Percentiles rank a stretch among this genome's conserved stretches.
Evolutionary conservation across 108 stramenopile genomes (phyloP).

Genomic region (Cyclotella sp.): DNA sequence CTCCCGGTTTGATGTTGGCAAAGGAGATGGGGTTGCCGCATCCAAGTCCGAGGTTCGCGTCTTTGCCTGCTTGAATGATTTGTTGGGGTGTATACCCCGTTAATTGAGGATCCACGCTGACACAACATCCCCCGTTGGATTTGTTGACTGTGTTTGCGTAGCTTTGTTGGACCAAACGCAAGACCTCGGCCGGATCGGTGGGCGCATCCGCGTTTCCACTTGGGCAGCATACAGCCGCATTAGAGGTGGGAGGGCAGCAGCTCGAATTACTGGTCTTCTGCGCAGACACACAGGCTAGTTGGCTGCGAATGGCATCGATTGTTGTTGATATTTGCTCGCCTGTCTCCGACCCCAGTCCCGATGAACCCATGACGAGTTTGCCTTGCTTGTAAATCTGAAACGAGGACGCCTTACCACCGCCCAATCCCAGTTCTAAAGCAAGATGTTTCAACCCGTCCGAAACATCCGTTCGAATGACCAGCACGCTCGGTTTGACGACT

Average conservation of each 20-base stretch:
- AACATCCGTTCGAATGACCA: slow-evolving; percentile 33
- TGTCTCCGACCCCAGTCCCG: neutral
- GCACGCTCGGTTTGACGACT: slow-evolving; percentile 21
- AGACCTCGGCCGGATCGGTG: slow-evolving; percentile 16
- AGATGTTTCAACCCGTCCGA: slow-evolving; percentile 50
- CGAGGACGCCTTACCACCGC: slow-evolving; percentile 25
- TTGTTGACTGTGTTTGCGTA: slow-evolving; percentile 50
- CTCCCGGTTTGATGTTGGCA: slow-evolving; percentile 18
- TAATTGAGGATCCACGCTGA: slow-evolving; percentile 32
- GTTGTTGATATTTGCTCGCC: neutral
- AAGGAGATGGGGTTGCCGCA: slow-evolving; percentile 58
- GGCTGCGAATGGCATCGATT: slow-evolving; percentile 14
- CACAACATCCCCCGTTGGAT: slow-evolving; percentile 33
- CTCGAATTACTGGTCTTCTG: neutral
- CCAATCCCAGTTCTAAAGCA: slow-evolving; percentile 53
- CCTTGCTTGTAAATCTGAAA: slow-evolving; percentile 37
- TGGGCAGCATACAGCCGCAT: slow-evolving; percentile 20
- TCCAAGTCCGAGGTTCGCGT: slow-evolving; percentile 45
- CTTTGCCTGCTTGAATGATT: slow-evolving; percentile 32
- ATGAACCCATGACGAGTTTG: slow-evolving; percentile 3
- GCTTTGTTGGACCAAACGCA: slow-evolving; percentile 27
- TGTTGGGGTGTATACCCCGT: slow-evolving; percentile 42
- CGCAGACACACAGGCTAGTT: neutral
- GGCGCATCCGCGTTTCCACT: neutral
- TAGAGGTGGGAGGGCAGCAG: slow-evolving; percentile 28